phyloP scores from a whole-genome alignment of 805 yeast species.

The Wickerhamiella azymoides region DNA sequence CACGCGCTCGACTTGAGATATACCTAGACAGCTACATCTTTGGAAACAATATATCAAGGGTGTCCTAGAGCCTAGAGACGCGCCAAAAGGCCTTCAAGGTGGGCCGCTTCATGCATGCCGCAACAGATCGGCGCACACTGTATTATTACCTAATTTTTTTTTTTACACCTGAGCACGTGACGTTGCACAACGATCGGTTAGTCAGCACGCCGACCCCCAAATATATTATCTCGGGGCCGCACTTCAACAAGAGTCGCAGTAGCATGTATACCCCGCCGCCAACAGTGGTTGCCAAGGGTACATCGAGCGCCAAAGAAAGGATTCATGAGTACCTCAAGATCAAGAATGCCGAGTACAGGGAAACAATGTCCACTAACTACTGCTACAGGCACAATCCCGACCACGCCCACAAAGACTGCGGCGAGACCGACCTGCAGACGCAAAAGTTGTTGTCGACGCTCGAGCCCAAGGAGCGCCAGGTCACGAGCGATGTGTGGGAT shows the following conservation, averaged over 20 bases:
- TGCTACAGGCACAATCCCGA: conserved; percentile 8
- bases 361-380: background rate
- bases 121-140: too few relatives aligned
- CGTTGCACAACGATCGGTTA: background rate
- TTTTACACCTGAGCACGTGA: background rate
- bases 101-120: too few relatives aligned
- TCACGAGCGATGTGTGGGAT: conserved; percentile 73
- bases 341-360: background rate
- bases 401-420: background rate
- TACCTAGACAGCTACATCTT: too few relatives aligned
- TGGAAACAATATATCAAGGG: too few relatives aligned
- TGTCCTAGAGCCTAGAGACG: too few relatives aligned
- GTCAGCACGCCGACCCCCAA: too few relatives aligned
- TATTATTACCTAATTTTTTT: too few relatives aligned
- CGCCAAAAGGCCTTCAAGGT: too few relatives aligned
- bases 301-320: background rate
- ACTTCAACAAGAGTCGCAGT: too few relatives aligned
- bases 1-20: too few relatives aligned
- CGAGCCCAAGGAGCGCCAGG: conserved; percentile 53
- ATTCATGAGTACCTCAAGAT: background rate
- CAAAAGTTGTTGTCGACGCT: conserved; percentile 37
- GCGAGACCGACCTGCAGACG: conserved; percentile 25
- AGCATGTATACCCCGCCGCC: too few relatives aligned
- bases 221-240: too few relatives aligned
- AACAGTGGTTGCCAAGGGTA: background rate